Conservation (phyloP, 768 basidiomycete genomes). For the Cubamyces lactineus region DNA sequence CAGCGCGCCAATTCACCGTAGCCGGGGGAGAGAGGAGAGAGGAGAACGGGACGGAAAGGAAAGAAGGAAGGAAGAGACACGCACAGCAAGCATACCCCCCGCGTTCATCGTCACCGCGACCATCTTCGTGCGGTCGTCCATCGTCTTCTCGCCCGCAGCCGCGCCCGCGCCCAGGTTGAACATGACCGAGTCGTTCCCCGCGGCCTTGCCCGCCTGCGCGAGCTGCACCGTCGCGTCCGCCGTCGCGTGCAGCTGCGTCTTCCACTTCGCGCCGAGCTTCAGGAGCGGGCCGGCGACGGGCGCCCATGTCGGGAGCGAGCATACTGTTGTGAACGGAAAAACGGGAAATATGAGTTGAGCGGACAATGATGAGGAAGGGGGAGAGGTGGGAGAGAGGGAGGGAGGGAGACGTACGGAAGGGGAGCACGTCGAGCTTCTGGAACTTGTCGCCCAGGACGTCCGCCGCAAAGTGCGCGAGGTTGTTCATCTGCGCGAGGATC, state of each 20-base stretch:
- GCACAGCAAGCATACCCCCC: slow-evolving; percentile 23
- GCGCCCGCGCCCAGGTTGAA: slow-evolving; percentile 11
- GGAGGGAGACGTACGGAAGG: slow-evolving; percentile 5
- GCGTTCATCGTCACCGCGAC: slow-evolving; percentile 29
- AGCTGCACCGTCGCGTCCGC: slow-evolving; percentile 22
- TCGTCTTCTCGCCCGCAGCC: slow-evolving; percentile 10
- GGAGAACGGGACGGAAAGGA: no score
- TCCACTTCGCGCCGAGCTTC: slow-evolving; percentile 22
- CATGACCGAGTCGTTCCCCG: slow-evolving; percentile 21
- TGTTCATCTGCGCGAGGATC: slow-evolving; percentile 21
- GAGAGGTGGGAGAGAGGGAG: background rate
- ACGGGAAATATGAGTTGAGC: background rate
- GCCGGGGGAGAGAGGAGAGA: background rate
- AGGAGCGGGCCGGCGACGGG: slow-evolving; percentile 14
- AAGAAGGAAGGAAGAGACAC: background rate
- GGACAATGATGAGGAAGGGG: background rate
- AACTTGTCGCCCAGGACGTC: slow-evolving; percentile 25
- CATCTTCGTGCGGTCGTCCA: slow-evolving; percentile 23
- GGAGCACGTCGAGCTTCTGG: slow-evolving; percentile 21
- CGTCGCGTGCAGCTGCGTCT: slow-evolving; percentile 22
- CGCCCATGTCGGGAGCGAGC: slow-evolving; percentile 16
- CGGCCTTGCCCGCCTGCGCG: slow-evolving; percentile 17
- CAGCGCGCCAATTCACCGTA: background rate
- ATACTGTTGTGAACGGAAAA: background rate
- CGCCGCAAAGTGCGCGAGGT: slow-evolving; percentile 25